phyloP scores from a whole-genome alignment of 179 eudicot species.

The Nepenthes alata region DNA sequence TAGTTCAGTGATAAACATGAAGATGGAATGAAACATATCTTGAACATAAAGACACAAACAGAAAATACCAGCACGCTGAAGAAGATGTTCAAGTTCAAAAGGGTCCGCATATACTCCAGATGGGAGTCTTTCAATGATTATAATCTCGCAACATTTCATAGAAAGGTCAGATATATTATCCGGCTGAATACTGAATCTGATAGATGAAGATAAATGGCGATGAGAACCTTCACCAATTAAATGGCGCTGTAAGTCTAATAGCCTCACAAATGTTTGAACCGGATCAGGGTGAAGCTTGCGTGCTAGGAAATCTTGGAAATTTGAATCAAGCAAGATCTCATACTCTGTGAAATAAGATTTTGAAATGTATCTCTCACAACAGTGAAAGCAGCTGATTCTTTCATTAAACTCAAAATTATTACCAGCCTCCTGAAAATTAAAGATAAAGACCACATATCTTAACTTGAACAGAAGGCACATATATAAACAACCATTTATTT shows the following conservation, averaged over 20 bases:
- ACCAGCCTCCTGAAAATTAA: neutral
- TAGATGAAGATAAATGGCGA: constrained; percentile 47
- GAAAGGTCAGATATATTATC: constrained; percentile 15
- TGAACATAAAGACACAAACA: constrained; percentile 5
- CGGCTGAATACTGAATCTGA: constrained; percentile 27
- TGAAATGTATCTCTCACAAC: constrained; percentile 29
- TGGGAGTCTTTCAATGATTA: constrained; percentile 67
- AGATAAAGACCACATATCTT: neutral
- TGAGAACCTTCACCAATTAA: constrained; percentile 92
- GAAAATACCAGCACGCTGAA: constrained; percentile 54
- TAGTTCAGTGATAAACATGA: neutral
- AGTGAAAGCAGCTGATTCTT: constrained; percentile 9
- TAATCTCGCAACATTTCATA: constrained; percentile 35
- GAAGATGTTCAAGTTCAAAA: constrained; percentile 76
- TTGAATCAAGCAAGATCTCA: constrained; percentile 26
- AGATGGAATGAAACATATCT: neutral
- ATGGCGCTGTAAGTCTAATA: constrained; percentile 28
- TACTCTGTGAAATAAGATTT: constrained; percentile 39
- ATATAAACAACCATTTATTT: neutral
- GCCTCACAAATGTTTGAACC: constrained; percentile 14
- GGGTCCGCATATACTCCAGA: constrained; percentile 90
- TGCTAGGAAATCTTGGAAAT: constrained; percentile 29
- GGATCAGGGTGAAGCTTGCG: constrained; percentile 23
- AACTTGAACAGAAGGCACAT: neutral
- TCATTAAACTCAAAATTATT: constrained; percentile 1